Evolutionary conservation across 139 green algal genomes (phyloP).

Genomic region (Chlorella sorokiniana): DNA sequence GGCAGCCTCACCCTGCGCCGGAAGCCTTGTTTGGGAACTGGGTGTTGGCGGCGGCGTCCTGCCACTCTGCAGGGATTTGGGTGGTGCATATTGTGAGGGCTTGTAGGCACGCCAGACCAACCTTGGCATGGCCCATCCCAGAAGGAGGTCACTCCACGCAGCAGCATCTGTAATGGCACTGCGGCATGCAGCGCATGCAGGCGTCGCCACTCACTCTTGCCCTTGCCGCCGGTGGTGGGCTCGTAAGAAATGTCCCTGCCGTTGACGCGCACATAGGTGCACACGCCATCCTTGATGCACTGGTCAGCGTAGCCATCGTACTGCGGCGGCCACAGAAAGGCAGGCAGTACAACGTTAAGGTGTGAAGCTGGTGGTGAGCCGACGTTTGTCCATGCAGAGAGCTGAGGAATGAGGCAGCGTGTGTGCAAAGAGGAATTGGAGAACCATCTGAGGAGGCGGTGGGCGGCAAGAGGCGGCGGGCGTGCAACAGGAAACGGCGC

Average conservation of each 20-base stretch:
- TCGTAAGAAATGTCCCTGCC: background rate
- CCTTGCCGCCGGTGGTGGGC: conserved; percentile 38
- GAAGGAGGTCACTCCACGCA: too few species aligned
- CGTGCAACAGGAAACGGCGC: too few species aligned
- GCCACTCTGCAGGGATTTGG: background rate
- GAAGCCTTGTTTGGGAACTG: background rate
- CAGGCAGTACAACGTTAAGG: background rate
- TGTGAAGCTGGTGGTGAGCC: too few species aligned
- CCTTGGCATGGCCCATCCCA: too few species aligned
- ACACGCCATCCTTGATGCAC: conserved; percentile 14
- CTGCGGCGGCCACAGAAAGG: background rate
- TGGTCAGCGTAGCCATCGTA: conserved; percentile 1
- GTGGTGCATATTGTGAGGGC: background rate
- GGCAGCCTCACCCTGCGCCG: too few species aligned
- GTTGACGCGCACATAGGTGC: background rate
- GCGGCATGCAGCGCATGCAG: background rate
- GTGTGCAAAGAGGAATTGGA: too few species aligned
- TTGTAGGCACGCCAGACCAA: too few species aligned
- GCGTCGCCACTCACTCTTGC: background rate
- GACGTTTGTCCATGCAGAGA: too few species aligned
- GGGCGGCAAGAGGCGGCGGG: too few species aligned
- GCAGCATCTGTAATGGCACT: too few species aligned
- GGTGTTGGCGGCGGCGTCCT: conserved; percentile 32
- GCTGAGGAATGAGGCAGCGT: too few species aligned
- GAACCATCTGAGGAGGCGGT: too few species aligned